These are phyloP conservation scores for Grigorovia transvaalensis DNA, from an alignment of 805 yeast species.

Conservation along the genomic window DNA sequence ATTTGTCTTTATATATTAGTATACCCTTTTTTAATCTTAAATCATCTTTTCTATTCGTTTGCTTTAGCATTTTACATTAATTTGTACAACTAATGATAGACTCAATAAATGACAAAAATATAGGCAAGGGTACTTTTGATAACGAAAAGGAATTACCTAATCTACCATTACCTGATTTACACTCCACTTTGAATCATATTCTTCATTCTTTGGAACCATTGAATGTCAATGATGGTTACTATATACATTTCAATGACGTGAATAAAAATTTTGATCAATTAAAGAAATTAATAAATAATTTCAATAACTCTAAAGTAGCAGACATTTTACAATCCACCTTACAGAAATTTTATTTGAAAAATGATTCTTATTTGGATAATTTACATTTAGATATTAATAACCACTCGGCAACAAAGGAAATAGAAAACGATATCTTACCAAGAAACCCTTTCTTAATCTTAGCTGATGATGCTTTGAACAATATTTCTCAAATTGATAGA, in stretches of 20 bases:
- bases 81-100: background rate
- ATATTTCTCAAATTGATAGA: conserved; percentile 54
- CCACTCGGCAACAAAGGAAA: conserved; percentile 44
- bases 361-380: conserved; percentile 46
- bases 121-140: conserved; percentile 4
- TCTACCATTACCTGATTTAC: conserved; percentile 53
- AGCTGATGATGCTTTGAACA: conserved; percentile 63
- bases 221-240: conserved; percentile 42
- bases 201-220: conserved; percentile 51
- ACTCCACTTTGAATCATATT: conserved; percentile 41
- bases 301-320: conserved; percentile 35
- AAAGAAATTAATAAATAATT: conserved; percentile 35
- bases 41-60: too few relatives aligned
- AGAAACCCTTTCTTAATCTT: conserved; percentile 67
- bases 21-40: too few relatives aligned
- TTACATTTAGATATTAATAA: conserved; percentile 33
- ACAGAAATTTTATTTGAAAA: conserved; percentile 33
- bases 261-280: conserved; percentile 26
- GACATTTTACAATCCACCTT: conserved; percentile 45
- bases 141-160: conserved; percentile 34
- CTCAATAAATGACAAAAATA: background rate
- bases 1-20: too few relatives aligned
- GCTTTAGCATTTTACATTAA: too few relatives aligned
- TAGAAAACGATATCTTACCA: conserved; percentile 59
- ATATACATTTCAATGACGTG: conserved; percentile 20